Conservation (phyloP, 1,284 basidiomycete species). For the Leccinum huronense region DNA sequence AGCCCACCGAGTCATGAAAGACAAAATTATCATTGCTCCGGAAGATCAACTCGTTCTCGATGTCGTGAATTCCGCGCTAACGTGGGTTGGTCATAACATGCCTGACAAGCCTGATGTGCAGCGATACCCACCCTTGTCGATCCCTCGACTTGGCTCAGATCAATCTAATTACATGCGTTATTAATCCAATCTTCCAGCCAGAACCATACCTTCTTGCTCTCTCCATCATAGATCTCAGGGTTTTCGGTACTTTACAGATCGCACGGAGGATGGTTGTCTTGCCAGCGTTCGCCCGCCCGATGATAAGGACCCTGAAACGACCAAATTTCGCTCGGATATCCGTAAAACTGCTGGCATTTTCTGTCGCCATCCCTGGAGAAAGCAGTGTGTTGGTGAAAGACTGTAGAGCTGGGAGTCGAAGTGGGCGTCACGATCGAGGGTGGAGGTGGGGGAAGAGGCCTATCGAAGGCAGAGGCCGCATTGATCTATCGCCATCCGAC, state of each 20-base stretch:
- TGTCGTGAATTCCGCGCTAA: not conserved
- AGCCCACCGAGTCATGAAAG: not conserved
- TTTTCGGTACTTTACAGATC: not conserved
- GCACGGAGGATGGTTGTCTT: not conserved
- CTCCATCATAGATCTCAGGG: not conserved
- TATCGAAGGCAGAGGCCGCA: no score
- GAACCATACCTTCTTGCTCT: not conserved
- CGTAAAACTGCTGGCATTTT: not conserved
- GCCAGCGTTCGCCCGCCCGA: not conserved
- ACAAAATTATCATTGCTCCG: not conserved
- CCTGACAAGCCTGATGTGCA: not conserved
- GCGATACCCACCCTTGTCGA: not conserved
- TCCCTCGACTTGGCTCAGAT: not conserved
- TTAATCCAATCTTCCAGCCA: not conserved
- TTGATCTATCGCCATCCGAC: not conserved
- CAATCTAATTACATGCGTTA: not conserved
- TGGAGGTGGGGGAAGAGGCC: no score
- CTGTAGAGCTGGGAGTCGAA: no score
- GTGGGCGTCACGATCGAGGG: no score
- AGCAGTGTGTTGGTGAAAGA: no score
- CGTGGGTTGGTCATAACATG: not conserved
- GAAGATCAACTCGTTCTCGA: not conserved
- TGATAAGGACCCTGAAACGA: not conserved
- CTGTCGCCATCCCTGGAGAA: not conserved
- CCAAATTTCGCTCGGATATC: not conserved